Base-by-base conservation (phyloP, 1,284 basidiomycete genomes). In the Ustilago shanxiensis region DNA sequence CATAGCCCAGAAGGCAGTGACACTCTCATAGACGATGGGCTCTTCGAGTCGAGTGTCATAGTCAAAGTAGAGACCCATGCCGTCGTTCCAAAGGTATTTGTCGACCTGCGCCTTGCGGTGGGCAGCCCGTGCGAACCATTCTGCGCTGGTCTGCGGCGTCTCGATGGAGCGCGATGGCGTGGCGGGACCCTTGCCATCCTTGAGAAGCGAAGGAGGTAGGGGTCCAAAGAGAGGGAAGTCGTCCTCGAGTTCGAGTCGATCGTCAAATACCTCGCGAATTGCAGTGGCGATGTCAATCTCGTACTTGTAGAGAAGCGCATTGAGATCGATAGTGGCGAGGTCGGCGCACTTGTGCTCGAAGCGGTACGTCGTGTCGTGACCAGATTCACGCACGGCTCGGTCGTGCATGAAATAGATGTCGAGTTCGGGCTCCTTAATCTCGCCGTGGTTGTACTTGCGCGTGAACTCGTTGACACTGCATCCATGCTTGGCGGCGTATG, bases 371-470 rank as follows among this genome's bases (percentile, higher is more conserved):
- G 96, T 99, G 87, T 99, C 96, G 87, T 99, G 96, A 31, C 96
- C 96, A 18, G 84, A 85, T 73, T 88, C 87, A 60, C 95, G 92
- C 47, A 98, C 95, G 3, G 94, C 91, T 67, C 95, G 93, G 86
- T 99, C 96, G 87, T 99, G 96, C 79, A 95, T 87, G 89, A 99
- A 98, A 89, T 98, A 99, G 82, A 95, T 95, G 88, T 99, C 96
- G 6, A 99, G 90, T 72, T 89, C 90, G 8, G 95, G 95, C 87
- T 97, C 95, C 77, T 91, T 89, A 83, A 98, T 88, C 53, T 90
- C 87, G 14, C 93, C 93, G 55, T 92, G 90, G 86, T 95, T 97
- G 89, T 99, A 99, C 85, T 92, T 92, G 87, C 97, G 94, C 86
- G 93, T 96, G 88, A 97, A 99, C 87, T 99, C 97, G 85, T 95